Conservation (phyloP, 2,329 filamentous ascomycete species). For the Stagonosporopsis chrysanthemi region DNA sequence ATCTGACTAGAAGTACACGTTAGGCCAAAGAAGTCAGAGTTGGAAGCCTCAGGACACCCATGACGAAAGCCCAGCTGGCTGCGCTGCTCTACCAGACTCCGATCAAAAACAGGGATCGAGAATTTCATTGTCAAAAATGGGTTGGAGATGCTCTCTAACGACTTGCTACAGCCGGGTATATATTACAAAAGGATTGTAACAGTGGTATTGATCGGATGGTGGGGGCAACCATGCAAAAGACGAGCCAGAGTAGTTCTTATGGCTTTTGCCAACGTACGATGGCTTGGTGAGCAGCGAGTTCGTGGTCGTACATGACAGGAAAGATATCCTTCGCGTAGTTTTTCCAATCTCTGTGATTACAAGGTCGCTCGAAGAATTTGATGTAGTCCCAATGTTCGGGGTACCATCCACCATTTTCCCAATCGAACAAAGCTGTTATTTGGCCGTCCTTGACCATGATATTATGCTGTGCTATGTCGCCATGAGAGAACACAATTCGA, state of each 20-base stretch:
- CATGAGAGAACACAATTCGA: conserved; percentile 4
- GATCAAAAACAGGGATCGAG: neutral
- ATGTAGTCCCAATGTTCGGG: conserved; percentile 5
- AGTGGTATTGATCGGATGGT: neutral
- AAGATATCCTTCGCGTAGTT: conserved; percentile 4
- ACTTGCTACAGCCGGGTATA: neutral
- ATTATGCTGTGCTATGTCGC: conserved; percentile 2
- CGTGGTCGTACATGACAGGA: neutral
- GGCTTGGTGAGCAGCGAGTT: conserved; percentile 3
- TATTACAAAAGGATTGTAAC: neutral
- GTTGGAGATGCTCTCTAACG: neutral
- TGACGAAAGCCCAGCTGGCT: too few species aligned
- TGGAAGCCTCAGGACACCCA: too few species aligned
- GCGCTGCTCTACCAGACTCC: too few species aligned
- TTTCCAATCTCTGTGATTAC: neutral
- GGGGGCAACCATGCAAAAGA: conserved; percentile 1
- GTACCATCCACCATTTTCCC: conserved; percentile 4
- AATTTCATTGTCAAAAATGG: neutral
- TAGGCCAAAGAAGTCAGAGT: too few species aligned
- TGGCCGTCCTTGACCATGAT: neutral
- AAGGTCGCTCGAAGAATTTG: conserved; percentile 8
- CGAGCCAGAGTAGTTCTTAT: neutral
- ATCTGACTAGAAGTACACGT: too few species aligned
- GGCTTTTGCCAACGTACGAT: conserved; percentile 4
- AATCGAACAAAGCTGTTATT: neutral